phyloP scores from a whole-genome alignment of 768 basidiomycete species.

The Amanita thiersii region DNA sequence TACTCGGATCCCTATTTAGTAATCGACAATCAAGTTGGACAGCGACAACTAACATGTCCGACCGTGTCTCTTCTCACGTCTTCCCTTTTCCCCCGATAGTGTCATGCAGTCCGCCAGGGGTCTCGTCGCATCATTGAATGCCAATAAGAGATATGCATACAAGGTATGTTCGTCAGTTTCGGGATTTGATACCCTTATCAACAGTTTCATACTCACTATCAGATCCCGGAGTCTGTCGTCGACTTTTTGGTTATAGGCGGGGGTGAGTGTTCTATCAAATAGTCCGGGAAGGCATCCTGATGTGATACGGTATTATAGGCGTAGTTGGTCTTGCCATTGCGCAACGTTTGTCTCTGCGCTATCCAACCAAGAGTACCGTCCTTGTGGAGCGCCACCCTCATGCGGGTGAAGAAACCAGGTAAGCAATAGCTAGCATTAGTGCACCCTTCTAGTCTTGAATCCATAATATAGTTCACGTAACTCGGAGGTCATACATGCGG shows the following conservation, averaged over 20 bases:
- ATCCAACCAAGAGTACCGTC: conserved; percentile 64
- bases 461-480: conserved; percentile 64
- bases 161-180: conserved; percentile 36
- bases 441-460: conserved; percentile 1
- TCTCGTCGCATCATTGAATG: conserved; percentile 54
- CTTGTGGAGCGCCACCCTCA: conserved; percentile 71
- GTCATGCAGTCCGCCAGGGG: conserved; percentile 34
- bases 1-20: too few species aligned
- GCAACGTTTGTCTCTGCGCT: conserved; percentile 55
- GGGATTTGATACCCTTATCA: neutral
- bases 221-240: conserved; percentile 63
- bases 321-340: conserved; percentile 85
- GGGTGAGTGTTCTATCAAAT: conserved; percentile 35
- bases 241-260: conserved; percentile 89
- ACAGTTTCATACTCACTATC: neutral
- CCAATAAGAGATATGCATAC: conserved; percentile 47
- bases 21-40: neutral
- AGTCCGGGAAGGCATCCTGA: neutral
- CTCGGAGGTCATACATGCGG: conserved; percentile 93
- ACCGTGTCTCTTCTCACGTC: too few species aligned
- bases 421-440: too few species aligned
- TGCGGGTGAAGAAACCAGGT: conserved; percentile 87
- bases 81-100: neutral
- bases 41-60: too few species aligned
- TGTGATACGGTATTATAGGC: conserved; percentile 30